Percentiles rank a stretch among this genome's conserved stretches.
Evolutionary conservation across 352 stramenopile species (phyloP).

Genomic region (Chrysophaeum taylorii): DNA sequence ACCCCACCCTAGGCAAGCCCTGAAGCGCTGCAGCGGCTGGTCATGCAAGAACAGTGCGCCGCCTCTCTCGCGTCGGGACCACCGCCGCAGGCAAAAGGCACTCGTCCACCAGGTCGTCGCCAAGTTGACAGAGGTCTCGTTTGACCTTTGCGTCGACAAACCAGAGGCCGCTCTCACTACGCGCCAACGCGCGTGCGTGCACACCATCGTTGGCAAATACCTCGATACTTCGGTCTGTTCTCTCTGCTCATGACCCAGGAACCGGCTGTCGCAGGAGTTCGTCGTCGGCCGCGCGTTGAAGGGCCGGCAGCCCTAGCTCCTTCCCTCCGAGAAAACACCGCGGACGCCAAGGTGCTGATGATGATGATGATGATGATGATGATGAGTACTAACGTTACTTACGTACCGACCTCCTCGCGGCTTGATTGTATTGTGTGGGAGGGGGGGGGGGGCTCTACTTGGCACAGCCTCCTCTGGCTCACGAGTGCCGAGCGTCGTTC

Average conservation of each 20-base stretch:
- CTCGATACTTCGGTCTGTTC: conserved; percentile 14
- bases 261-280: no score
- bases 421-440: no score
- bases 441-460: no score
- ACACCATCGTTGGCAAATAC: conserved; percentile 16
- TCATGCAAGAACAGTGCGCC: not conserved
- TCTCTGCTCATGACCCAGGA: no score
- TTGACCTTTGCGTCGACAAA: conserved; percentile 4
- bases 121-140: conserved; percentile 13
- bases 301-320: not conserved
- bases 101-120: conserved; percentile 13
- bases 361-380: no score
- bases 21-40: not conserved
- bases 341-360: no score
- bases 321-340: not conserved
- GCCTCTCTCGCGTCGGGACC: not conserved
- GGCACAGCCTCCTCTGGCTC: no score
- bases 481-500: no score
- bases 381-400: no score
- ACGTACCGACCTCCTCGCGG: no score
- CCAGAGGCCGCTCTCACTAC: not conserved
- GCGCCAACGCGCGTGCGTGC: not conserved
- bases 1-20: not conserved
- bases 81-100: not conserved
- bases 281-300: conserved; percentile 7